Percentiles rank a stretch among this genome's conserved stretches.
Evolutionary conservation across 257 asterid genomes (phyloP).

Genomic region (Nicotiana obtusifolia): DNA sequence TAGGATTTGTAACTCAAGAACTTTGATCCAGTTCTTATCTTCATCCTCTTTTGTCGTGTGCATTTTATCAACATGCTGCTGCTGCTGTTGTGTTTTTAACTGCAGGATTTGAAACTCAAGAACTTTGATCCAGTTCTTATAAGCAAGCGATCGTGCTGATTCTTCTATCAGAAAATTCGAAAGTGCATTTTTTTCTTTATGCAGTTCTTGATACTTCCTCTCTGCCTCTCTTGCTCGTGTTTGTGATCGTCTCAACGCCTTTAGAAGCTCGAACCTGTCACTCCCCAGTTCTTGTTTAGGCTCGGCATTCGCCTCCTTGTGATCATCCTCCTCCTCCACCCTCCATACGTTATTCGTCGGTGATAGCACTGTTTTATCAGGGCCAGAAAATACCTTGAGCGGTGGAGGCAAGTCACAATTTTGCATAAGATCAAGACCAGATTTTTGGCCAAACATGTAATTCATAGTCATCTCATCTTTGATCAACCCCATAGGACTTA

Average conservation of each 20-base stretch:
- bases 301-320: neutral
- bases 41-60: too few relatives aligned
- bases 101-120: slow-evolving; percentile 31
- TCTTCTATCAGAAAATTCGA: slow-evolving; percentile 36
- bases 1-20: slow-evolving; percentile 35
- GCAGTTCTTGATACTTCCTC: slow-evolving; percentile 30
- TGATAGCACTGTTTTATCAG: slow-evolving; percentile 18
- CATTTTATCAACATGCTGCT: neutral
- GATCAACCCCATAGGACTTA: slow-evolving; percentile 11
- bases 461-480: slow-evolving; percentile 21
- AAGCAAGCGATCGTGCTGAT: slow-evolving; percentile 35
- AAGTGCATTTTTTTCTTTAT: slow-evolving; percentile 36
- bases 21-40: slow-evolving; percentile 36
- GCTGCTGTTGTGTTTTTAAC: slow-evolving; percentile 14
- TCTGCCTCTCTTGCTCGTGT: slow-evolving; percentile 68
- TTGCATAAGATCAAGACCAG: slow-evolving; percentile 38
- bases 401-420: slow-evolving; percentile 79
- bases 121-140: slow-evolving; percentile 42
- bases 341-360: slow-evolving; percentile 14
- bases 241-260: slow-evolving; percentile 52
- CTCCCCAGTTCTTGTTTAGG: neutral
- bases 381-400: slow-evolving; percentile 35
- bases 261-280: slow-evolving; percentile 43
- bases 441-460: slow-evolving; percentile 15
- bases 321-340: slow-evolving; percentile 9